Evolutionary conservation across 2,329 filamentous ascomycete species (phyloP), one percentile per base, ranked within the genome.

Genomic region (Fusarium humuli): DNA sequence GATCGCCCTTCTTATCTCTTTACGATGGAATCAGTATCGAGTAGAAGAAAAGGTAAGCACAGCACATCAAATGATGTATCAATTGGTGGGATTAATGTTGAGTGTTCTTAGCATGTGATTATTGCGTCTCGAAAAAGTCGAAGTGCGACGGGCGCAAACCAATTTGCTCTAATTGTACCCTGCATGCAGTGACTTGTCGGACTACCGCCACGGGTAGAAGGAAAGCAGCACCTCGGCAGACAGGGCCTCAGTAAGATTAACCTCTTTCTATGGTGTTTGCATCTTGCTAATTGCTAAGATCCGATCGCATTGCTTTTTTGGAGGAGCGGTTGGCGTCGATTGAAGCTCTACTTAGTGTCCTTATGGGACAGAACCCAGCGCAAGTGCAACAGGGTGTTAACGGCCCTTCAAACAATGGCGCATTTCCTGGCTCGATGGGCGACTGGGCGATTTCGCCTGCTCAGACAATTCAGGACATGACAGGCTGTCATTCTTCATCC

Each of bases 51-150:
- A 69, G 71, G 71, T 72, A 32, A 42, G 49, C 7, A 14, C 11
- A 14, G 5, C 5, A 18, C 7, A 10, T 6, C 1, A 14, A 6
- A 7, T 10, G 23, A 9, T 3, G 20, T 22, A 9, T 5, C 16
- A 20, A 27, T 20, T 16, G 6, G 16, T 20, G 23, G 4, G 18
- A 12, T 13, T 16, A 22, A 30, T 9, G 20, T 30, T 29, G 11
- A 34, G 37, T 7, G 20, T n/a, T 8, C 27, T 2, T 14, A 75
- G 73, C 72, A 20, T 81, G 79, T 60, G 81, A 82, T 65, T 75
- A 79, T 8, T 83, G 81, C 58, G 81, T 78, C 18, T 73, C 72
- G 46, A 80, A 79, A 62, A 83, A 82, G 70, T 78, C 82, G 50
- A 81, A 77, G 53, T 83, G 81, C 55, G 79, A 82, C 65, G 75